Percentiles rank a stretch among this genome's conserved stretches.
Evolutionary conservation across 2,329 filamentous ascomycete genomes (phyloP).

Genomic region (Stachybotrys elegans): DNA sequence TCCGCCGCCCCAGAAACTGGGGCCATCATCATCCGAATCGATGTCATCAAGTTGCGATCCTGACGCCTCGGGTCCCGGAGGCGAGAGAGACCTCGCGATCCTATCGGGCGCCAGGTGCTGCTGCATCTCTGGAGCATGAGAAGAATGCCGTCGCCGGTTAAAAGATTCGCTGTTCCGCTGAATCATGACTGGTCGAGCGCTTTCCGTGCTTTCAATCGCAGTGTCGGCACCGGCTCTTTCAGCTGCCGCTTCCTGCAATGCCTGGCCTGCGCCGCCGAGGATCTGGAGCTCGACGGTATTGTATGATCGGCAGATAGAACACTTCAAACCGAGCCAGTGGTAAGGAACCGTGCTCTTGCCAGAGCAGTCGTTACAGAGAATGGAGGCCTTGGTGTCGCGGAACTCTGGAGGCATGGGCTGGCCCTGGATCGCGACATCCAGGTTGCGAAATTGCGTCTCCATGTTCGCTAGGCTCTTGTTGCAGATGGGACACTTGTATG

Average conservation of each 20-base stretch:
- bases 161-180: neutral
- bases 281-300: constrained; percentile 64
- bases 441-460: constrained; percentile 87
- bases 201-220: neutral
- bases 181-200: neutral
- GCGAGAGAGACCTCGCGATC: constrained; percentile 40
- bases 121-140: constrained; percentile 27
- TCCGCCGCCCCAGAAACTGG: constrained; percentile 1
- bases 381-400: constrained; percentile 69
- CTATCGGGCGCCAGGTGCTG: constrained; percentile 31
- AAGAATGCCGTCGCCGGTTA: constrained; percentile 34
- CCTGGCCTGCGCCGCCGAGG: constrained; percentile 35
- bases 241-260: constrained; percentile 18
- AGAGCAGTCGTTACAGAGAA: constrained; percentile 93
- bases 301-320: constrained; percentile 65
- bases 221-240: constrained; percentile 15
- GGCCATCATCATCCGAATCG: constrained; percentile 32
- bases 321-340: constrained; percentile 94
- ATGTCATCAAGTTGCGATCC: constrained; percentile 21
- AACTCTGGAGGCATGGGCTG: constrained; percentile 93
- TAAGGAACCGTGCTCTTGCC: constrained; percentile 81
- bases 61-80: constrained; percentile 22
- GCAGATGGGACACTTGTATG: constrained; percentile 95
- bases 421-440: constrained; percentile 78
- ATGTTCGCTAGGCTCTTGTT: constrained; percentile 96